Evolutionary conservation across 2,329 filamentous ascomycete genomes (phyloP).

Genomic region (Aspergillus aculeatus): DNA sequence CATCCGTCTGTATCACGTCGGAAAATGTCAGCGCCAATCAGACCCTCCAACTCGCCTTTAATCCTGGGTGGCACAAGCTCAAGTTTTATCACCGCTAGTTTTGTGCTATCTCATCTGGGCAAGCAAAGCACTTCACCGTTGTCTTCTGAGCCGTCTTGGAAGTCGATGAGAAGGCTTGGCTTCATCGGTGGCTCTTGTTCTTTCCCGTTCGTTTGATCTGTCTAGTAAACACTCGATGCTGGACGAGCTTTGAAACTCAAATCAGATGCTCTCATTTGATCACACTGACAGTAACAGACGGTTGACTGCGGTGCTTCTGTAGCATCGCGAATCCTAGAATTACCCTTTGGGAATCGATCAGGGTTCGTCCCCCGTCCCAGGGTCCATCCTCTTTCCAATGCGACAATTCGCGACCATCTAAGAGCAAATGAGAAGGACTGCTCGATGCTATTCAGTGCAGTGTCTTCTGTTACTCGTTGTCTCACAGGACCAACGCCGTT

Average conservation of each 20-base stretch:
- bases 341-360: background rate
- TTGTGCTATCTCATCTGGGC: background rate
- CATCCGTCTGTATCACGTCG: background rate
- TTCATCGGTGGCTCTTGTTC: background rate
- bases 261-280: background rate
- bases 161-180: background rate
- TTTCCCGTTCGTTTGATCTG: background rate
- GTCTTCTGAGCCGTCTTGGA: background rate
- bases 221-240: background rate
- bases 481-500: background rate
- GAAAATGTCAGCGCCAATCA: constrained; percentile 1
- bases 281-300: background rate
- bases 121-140: background rate
- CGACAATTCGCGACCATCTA: background rate
- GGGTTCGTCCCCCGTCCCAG: background rate
- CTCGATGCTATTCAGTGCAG: background rate
- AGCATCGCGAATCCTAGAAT: background rate
- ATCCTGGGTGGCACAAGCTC: background rate
- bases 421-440: constrained; percentile 1
- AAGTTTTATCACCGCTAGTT: background rate
- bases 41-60: background rate
- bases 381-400: background rate
- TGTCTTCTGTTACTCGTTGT: background rate
- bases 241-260: background rate
- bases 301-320: background rate